A percentile compares a stretch with the other conserved stretches of the same genome.
These are phyloP conservation scores for Kurtzmaniella cleridarum DNA, from an alignment of 805 yeast genomes.

Conservation along the genomic window DNA sequence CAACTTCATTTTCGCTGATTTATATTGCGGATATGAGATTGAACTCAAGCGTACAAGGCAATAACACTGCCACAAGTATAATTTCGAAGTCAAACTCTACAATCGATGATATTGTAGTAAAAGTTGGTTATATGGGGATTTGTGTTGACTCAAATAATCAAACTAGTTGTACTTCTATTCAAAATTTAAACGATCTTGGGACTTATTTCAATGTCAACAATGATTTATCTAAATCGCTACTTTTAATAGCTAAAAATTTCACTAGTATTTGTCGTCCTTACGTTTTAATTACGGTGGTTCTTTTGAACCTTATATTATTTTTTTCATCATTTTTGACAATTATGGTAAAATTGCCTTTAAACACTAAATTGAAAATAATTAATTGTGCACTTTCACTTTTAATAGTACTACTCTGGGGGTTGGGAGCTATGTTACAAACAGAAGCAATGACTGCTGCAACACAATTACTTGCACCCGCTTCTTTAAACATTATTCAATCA, in stretches of 20 bases:
- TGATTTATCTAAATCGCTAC: too few relatives aligned
- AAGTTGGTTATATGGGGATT: constrained; percentile 52
- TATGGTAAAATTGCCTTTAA: constrained; percentile 48
- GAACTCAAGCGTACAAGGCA: constrained; percentile 33
- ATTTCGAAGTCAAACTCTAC: constrained; percentile 21
- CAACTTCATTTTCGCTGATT: constrained; percentile 40
- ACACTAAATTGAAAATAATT: constrained; percentile 16
- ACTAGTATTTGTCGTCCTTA: constrained; percentile 49
- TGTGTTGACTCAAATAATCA: constrained; percentile 39
- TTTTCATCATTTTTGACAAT: constrained; percentile 37
- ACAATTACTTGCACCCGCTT: constrained; percentile 42
- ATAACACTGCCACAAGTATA: too few relatives aligned
- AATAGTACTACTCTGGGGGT: constrained; percentile 50
- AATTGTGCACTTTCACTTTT: constrained; percentile 27
- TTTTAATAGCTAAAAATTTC: constrained; percentile 42
- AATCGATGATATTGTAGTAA: constrained; percentile 37
- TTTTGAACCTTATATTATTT: constrained; percentile 37
- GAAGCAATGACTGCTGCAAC: constrained; percentile 46
- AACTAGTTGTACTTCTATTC: constrained; percentile 29
- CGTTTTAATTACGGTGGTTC: constrained; percentile 43
- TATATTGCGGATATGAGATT: constrained; percentile 46
- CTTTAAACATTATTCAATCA: constrained; percentile 44
- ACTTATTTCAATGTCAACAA: too few relatives aligned
- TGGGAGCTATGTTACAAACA: constrained; percentile 61
- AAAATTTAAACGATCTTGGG: not conserved